Evolutionary conservation across 805 yeast genomes (phyloP).

Genomic region (Candida insectorum): DNA sequence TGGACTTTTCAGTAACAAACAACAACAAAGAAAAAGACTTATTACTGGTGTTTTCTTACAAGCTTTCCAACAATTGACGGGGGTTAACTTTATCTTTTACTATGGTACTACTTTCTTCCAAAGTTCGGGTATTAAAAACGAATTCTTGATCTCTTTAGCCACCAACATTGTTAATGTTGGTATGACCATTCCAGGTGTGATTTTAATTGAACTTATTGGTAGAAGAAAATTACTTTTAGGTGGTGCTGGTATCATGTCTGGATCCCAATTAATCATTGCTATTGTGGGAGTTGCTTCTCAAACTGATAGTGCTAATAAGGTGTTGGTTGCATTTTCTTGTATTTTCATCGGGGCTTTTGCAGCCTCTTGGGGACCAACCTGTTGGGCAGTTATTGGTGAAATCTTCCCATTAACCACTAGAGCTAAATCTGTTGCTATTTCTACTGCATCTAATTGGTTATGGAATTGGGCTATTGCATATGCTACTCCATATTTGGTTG

Average conservation of each 20-base stretch:
- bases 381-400: slow-evolving; percentile 39
- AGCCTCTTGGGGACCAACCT: slow-evolving; percentile 41
- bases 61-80: slow-evolving; percentile 86
- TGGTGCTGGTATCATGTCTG: slow-evolving; percentile 63
- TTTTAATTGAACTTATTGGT: slow-evolving; percentile 44
- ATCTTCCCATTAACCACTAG: slow-evolving; percentile 35
- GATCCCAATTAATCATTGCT: slow-evolving; percentile 51
- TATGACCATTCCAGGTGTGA: slow-evolving; percentile 36
- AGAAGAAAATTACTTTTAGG: slow-evolving; percentile 58
- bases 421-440: slow-evolving; percentile 37
- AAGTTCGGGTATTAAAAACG: slow-evolving; percentile 54
- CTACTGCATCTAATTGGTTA: slow-evolving; percentile 41
- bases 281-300: slow-evolving; percentile 39
- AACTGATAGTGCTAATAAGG: slow-evolving; percentile 26
- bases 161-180: slow-evolving; percentile 40
- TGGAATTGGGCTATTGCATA: slow-evolving; percentile 41
- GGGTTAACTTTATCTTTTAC: slow-evolving; percentile 87
- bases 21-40: slow-evolving; percentile 46
- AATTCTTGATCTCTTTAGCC: slow-evolving; percentile 44
- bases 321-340: slow-evolving; percentile 36
- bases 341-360: slow-evolving; percentile 40
- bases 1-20: slow-evolving; percentile 57
- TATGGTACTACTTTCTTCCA: slow-evolving; percentile 83
- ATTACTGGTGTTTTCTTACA: slow-evolving; percentile 65
- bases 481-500: slow-evolving; percentile 42